Conservation (phyloP, 108 stramenopile genomes). For the Skeletonema potamos region DNA sequence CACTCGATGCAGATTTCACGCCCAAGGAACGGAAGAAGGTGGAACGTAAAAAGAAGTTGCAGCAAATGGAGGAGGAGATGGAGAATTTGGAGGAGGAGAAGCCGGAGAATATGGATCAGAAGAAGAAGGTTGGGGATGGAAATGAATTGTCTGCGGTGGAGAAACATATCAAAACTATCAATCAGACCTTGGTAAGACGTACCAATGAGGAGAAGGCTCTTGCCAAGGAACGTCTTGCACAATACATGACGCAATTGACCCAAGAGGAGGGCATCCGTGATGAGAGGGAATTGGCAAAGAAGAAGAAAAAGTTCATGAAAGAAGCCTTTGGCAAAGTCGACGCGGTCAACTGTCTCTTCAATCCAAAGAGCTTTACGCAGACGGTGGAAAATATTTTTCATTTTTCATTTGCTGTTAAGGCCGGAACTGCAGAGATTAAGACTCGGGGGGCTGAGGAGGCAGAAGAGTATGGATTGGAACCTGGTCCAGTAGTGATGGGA, state of each 20-base stretch:
- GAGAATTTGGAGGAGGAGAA: slow-evolving; percentile 61
- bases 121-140: slow-evolving; percentile 44
- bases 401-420: slow-evolving; percentile 80
- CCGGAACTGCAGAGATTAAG: slow-evolving; percentile 47
- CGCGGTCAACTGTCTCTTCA: slow-evolving; percentile 66
- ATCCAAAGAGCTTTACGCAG: slow-evolving; percentile 85
- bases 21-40: slow-evolving; percentile 59
- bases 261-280: slow-evolving; percentile 32
- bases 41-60: slow-evolving; percentile 18
- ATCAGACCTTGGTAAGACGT: slow-evolving; percentile 36
- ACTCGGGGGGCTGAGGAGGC: slow-evolving; percentile 27
- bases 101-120: slow-evolving; percentile 57
- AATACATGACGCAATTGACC: slow-evolving; percentile 6
- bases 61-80: not conserved
- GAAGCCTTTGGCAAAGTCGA: slow-evolving; percentile 48
- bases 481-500: slow-evolving; percentile 38
- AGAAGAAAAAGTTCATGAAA: slow-evolving; percentile 38
- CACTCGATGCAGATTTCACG: slow-evolving; percentile 51
- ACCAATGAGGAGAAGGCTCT: slow-evolving; percentile 19
- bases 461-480: slow-evolving; percentile 18
- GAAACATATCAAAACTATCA: slow-evolving; percentile 54
- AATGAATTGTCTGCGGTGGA: slow-evolving; percentile 76
- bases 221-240: slow-evolving; percentile 15
- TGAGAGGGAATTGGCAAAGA: slow-evolving; percentile 12
- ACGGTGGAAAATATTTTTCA: slow-evolving; percentile 90